Conservation (phyloP, 1,284 basidiomycete genomes). For the Neolentinus lepideus region DNA sequence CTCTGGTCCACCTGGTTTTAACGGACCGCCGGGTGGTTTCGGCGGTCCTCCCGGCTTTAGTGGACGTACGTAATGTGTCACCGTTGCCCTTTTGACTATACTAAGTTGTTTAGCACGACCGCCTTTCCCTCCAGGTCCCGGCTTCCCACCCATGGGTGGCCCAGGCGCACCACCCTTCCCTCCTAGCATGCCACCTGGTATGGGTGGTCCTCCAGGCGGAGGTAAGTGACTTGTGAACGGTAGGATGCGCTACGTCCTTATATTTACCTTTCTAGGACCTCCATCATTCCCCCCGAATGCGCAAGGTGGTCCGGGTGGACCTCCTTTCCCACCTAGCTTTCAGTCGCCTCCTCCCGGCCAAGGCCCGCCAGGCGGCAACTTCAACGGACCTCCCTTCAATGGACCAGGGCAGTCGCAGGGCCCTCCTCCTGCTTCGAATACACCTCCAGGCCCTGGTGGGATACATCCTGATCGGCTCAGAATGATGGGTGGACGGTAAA, state of each 20-base stretch:
- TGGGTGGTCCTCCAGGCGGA: conserved; percentile 21
- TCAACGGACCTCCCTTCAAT: conserved; percentile 20
- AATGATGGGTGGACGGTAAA: conserved; percentile 57
- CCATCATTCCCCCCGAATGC: conserved; percentile 58
- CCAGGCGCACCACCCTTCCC: conserved; percentile 31
- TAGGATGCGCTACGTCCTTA: neutral
- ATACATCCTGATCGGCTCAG: conserved; percentile 85
- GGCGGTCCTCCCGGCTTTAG: conserved; percentile 35
- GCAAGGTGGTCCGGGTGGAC: conserved; percentile 23
- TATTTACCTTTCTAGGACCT: conserved; percentile 23
- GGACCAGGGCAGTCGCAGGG: conserved; percentile 28
- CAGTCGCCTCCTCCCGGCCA: conserved; percentile 12
- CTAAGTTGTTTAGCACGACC: conserved; percentile 38
- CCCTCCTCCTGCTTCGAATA: conserved; percentile 10
- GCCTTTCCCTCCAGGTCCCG: conserved; percentile 59
- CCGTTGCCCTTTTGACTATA: conserved; percentile 5
- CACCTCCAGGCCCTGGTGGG: conserved; percentile 31
- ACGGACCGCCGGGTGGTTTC: conserved; percentile 44
- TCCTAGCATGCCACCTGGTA: conserved; percentile 23
- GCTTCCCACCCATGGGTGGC: conserved; percentile 32
- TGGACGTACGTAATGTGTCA: conserved; percentile 35
- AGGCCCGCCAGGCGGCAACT: conserved; percentile 28
- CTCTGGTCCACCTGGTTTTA: conserved; percentile 27
- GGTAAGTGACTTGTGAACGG: conserved; percentile 1
- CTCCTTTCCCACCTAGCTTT: conserved; percentile 33